Evolutionary conservation across 2,329 filamentous ascomycete species (phyloP).

Genomic region (Byssochlamys sp.): DNA sequence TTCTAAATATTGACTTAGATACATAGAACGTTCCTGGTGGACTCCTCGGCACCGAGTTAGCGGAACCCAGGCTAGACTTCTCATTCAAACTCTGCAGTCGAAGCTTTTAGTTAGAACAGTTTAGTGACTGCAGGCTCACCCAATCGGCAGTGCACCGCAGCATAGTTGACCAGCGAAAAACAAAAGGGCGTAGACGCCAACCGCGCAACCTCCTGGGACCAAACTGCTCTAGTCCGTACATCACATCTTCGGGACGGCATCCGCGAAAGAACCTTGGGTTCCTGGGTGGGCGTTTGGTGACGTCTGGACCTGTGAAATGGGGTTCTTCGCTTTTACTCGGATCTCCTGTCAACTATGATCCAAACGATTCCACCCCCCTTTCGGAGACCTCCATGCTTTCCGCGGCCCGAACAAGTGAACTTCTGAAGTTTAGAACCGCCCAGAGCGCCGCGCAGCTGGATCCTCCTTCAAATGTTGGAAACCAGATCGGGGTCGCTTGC

Average conservation of each 20-base stretch:
- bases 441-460: not conserved
- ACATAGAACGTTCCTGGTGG: not conserved
- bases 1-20: not conserved
- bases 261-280: not conserved
- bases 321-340: not conserved
- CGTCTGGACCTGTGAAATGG: not conserved
- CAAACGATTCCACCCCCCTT: not conserved
- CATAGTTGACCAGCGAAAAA: not conserved
- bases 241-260: not conserved
- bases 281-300: not conserved
- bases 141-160: constrained; percentile 1
- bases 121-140: constrained; percentile 9
- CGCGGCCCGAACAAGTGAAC: not conserved
- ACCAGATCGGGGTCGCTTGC: not conserved
- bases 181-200: not conserved
- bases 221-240: not conserved
- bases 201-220: not conserved
- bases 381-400: not conserved
- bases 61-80: not conserved
- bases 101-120: not conserved
- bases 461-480: not conserved
- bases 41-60: not conserved
- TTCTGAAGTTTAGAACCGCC: not conserved
- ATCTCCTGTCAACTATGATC: not conserved
- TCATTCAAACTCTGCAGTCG: not conserved